phyloP scores from a whole-genome alignment of 495 filamentous ascomycete genomes.

The Penicillium cosmopolitanum region DNA sequence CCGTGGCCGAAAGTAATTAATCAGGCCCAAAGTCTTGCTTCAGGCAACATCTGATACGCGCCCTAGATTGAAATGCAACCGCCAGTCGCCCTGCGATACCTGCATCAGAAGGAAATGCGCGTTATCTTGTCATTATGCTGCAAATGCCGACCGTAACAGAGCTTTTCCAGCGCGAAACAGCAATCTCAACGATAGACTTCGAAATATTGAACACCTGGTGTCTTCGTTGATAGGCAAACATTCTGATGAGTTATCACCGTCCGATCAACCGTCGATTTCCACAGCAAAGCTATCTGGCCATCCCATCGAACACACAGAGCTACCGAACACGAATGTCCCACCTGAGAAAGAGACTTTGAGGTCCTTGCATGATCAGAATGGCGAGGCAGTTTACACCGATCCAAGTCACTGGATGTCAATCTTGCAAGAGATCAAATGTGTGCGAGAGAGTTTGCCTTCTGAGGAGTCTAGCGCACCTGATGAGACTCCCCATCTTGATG shows the following conservation, averaged over 20 bases:
- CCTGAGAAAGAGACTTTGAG: constrained; percentile 5
- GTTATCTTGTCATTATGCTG: constrained; percentile 48
- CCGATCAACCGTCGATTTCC: neutral
- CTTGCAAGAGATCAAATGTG: constrained; percentile 46
- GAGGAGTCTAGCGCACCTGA: neutral
- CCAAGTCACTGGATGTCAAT: constrained; percentile 62
- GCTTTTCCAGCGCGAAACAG: constrained; percentile 28
- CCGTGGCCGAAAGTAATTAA: constrained; percentile 39
- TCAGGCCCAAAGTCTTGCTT: neutral
- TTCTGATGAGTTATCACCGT: neutral
- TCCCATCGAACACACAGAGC: neutral
- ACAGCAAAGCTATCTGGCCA: neutral
- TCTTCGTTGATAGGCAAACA: constrained; percentile 42
- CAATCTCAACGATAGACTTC: constrained; percentile 53
- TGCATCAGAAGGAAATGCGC: constrained; percentile 50
- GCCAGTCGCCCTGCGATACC: constrained; percentile 43
- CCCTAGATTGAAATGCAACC: constrained; percentile 48
- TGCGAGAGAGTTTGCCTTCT: constrained; percentile 36
- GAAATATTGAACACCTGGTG: constrained; percentile 58
- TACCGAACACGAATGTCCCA: neutral
- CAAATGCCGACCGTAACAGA: constrained; percentile 42
- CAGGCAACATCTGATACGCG: neutral
- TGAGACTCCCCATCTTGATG: neutral
- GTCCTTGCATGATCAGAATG: constrained; percentile 13
- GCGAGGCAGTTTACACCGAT: constrained; percentile 48